A percentile compares a stretch with the other conserved stretches of the same genome.
phyloP scores from a whole-genome alignment of 805 yeast genomes.

The Suhomyces emberorum region DNA sequence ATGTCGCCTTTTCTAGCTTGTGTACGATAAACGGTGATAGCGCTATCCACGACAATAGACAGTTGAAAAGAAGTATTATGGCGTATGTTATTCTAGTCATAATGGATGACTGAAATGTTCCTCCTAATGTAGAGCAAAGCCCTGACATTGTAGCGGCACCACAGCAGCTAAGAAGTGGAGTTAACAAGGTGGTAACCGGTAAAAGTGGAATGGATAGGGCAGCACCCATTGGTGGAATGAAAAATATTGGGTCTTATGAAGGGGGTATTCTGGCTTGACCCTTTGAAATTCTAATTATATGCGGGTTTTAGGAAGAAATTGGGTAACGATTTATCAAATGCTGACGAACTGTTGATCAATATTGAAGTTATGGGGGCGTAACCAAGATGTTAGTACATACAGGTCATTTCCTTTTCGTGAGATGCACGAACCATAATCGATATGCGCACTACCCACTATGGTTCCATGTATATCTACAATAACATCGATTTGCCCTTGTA shows the following conservation, averaged over 20 bases:
- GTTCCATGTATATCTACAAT: no score
- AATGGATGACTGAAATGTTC: slow-evolving; percentile 67
- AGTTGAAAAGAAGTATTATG: slow-evolving; percentile 66
- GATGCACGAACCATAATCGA: no score
- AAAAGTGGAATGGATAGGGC: slow-evolving; percentile 68
- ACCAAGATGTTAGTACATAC: no score
- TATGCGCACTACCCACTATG: no score
- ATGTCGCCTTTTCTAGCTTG: slow-evolving; percentile 67
- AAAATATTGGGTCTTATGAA: no score
- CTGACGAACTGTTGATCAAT: neutral
- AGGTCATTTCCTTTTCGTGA: no score
- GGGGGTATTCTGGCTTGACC: no score
- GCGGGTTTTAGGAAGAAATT: no score
- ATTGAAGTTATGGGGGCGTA: neutral
- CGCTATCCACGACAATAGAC: slow-evolving; percentile 88
- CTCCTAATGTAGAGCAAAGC: slow-evolving; percentile 48
- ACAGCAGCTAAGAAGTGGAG: slow-evolving; percentile 58
- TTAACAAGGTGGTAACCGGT: slow-evolving; percentile 50
- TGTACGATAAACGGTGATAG: slow-evolving; percentile 75
- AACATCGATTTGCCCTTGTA: no score
- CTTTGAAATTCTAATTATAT: no score
- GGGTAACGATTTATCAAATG: no score
- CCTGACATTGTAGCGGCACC: slow-evolving; percentile 76
- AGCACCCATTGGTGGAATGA: slow-evolving; percentile 53
- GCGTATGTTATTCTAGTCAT: slow-evolving; percentile 90